Evolutionary conservation across 805 yeast species (phyloP), one percentile per base, ranked within the genome.

Genomic region (Candida silvicultrix): DNA sequence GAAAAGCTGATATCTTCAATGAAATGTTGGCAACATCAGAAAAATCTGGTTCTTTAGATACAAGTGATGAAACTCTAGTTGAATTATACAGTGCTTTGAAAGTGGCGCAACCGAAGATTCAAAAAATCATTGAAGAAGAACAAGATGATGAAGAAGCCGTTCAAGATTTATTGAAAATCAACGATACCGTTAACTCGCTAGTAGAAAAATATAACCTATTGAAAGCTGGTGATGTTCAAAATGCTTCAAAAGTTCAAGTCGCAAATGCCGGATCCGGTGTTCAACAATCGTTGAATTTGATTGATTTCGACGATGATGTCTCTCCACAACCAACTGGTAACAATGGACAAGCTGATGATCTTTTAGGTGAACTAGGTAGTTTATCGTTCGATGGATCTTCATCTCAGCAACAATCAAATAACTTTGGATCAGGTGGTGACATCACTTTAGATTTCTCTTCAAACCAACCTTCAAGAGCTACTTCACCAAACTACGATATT

Each of bases 41-140:
- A 32, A 68, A 69, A 28, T 62, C 70, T 5, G 72, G 73, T 4
- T 52, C 57, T 5, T 45, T 70, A n/a, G 73, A 71, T 45, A 47
- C 60, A 2, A 47, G 57, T 18, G 72, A 69, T 49, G 98, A 92
- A 55, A 90, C 96, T 3, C 64, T 87, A 18, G 71, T 74, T 41
- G 98, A 94, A 57, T 73, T 94, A 46, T 86, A 81, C 57, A 74
- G 81, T 40, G 74, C 96, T 2, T 71, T 94, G 55, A 90, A 86
- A 63, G 81, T 81, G 41, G 81, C 97, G 28, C 89, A 83, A 59
- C 96, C 97, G 37, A 89, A 85, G 56, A 78, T 94, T 53, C 85
- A 85, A 62, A 84, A 83, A 55, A 85, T 94, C 55, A 80, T 88
- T 49, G 84, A 80, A 57, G 96, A 89, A 58, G 96, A 88, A 57